A percentile compares a stretch with the other conserved stretches of the same genome.
phyloP scores from a whole-genome alignment of 208 protist genomes.

The Angomonas deanei region DNA sequence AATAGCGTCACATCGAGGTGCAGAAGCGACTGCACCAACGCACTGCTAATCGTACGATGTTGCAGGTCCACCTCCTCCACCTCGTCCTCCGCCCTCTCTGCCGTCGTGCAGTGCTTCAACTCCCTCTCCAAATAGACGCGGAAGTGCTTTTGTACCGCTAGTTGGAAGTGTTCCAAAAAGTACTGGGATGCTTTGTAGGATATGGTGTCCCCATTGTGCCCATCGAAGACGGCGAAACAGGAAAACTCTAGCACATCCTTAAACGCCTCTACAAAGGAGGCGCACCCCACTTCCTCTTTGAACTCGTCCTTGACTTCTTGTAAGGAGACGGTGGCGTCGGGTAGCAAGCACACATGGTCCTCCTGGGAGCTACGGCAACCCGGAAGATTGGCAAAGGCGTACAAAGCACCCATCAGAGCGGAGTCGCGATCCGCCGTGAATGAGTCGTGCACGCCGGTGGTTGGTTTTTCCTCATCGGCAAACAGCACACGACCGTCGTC shows the following conservation, averaged over 20 bases:
- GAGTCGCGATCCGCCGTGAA: not conserved
- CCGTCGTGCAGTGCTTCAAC: not conserved
- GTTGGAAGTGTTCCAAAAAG: conserved; percentile 50
- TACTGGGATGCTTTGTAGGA: conserved; percentile 43
- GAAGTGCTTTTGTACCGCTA: conserved; percentile 24
- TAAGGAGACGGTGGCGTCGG: conserved; percentile 14
- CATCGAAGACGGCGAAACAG: conserved; percentile 71
- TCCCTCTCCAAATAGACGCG: not conserved
- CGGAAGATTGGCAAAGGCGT: conserved; percentile 20
- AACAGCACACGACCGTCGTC: not conserved
- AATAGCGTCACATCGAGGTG: conserved; percentile 64
- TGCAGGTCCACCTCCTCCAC: not conserved
- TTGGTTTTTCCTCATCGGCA: not conserved
- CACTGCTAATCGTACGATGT: conserved; percentile 43
- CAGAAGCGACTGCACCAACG: conserved; percentile 62
- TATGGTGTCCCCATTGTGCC: conserved; percentile 56
- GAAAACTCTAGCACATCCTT: conserved; percentile 10
- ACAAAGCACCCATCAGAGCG: not conserved
- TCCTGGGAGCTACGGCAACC: conserved; percentile 31
- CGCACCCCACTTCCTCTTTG: not conserved
- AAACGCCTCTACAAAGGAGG: not conserved
- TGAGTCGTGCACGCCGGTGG: not conserved
- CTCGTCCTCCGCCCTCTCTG: not conserved
- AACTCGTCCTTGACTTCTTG: not conserved
- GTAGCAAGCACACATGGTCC: conserved; percentile 22